Percentiles rank a stretch among this genome's conserved stretches.
These are phyloP conservation scores for Vigna radiata DNA, from an alignment of 306 rosid species.

Conservation along the genomic window DNA sequence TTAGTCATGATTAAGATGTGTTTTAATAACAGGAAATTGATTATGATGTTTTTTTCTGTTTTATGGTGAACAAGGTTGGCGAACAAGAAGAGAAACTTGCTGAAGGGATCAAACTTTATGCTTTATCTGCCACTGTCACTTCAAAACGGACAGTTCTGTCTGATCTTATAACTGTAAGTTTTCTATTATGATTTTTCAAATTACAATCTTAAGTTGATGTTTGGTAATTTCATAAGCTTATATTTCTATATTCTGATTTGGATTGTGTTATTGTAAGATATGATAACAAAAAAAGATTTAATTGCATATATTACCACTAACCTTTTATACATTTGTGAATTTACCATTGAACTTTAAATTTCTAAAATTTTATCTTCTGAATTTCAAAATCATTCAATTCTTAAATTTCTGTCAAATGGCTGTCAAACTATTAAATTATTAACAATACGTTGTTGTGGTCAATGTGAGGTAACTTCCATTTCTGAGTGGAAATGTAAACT, in stretches of 20 bases:
- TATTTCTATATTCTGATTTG: slow-evolving; percentile 4
- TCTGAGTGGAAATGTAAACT: too few relatives aligned
- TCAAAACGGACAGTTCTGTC: slow-evolving; percentile 87
- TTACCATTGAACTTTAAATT: too few relatives aligned
- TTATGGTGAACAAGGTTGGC: slow-evolving; percentile 69
- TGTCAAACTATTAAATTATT: too few relatives aligned
- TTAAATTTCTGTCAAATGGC: too few relatives aligned
- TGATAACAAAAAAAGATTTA: neutral
- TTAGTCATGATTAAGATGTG: slow-evolving; percentile 19
- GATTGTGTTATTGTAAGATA: neutral
- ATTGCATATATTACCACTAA: too few relatives aligned
- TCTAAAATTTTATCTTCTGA: too few relatives aligned
- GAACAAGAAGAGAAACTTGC: slow-evolving; percentile 93
- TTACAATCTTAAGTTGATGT: slow-evolving; percentile 36
- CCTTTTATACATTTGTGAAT: too few relatives aligned
- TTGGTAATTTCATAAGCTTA: slow-evolving; percentile 25
- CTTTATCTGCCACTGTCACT: slow-evolving; percentile 72
- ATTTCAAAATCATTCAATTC: too few relatives aligned
- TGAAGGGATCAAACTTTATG: slow-evolving; percentile 92
- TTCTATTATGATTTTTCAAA: slow-evolving; percentile 18
- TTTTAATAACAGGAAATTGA: slow-evolving; percentile 15
- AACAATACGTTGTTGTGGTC: too few relatives aligned
- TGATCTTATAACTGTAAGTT: slow-evolving; percentile 84
- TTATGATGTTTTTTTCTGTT: slow-evolving; percentile 18
- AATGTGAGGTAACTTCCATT: too few relatives aligned